These are phyloP conservation scores for Podila minutissima DNA, from an alignment of 192 early-diverging fungal species.

Conservation along the genomic window DNA sequence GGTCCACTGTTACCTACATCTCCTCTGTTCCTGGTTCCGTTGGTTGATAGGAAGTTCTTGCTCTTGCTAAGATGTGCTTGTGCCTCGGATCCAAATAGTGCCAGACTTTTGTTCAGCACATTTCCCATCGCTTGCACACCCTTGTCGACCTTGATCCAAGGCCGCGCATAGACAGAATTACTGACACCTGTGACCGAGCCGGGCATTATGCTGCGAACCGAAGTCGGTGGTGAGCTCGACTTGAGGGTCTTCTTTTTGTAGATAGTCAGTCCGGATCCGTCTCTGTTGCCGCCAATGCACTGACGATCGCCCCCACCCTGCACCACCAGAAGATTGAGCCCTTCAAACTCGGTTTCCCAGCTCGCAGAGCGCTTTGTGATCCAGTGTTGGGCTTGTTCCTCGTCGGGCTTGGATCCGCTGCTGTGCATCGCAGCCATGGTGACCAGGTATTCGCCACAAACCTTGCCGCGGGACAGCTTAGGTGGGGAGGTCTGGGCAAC, in stretches of 20 bases:
- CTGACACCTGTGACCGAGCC: constrained; percentile 47
- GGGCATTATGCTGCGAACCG: not conserved
- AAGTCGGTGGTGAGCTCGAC: not conserved
- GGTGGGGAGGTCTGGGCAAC: not conserved
- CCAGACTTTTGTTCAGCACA: constrained; percentile 21
- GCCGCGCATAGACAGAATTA: constrained; percentile 51
- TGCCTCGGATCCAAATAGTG: constrained; percentile 19
- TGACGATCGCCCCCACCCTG: constrained; percentile 24
- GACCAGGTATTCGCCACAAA: constrained; percentile 56
- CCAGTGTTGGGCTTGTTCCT: constrained; percentile 13
- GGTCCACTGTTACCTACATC: too few relatives aligned
- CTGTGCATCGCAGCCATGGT: constrained; percentile 39
- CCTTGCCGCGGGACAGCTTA: constrained; percentile 40
- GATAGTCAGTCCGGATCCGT: constrained; percentile 13
- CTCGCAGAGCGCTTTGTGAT: constrained; percentile 24
- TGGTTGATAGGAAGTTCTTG: not conserved
- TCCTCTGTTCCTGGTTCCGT: not conserved
- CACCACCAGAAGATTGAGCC: constrained; percentile 55
- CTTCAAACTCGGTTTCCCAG: constrained; percentile 50
- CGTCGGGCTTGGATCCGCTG: not conserved
- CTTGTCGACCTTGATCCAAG: constrained; percentile 56
- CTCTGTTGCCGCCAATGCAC: constrained; percentile 52
- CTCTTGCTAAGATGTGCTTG: constrained; percentile 5
- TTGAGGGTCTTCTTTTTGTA: constrained; percentile 14
- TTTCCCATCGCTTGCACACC: constrained; percentile 35